Percentiles rank a stretch among this genome's conserved stretches.
Evolutionary conservation across 2,329 filamentous ascomycete species (phyloP).

Genomic region (Colletotrichum tamarilloi): DNA sequence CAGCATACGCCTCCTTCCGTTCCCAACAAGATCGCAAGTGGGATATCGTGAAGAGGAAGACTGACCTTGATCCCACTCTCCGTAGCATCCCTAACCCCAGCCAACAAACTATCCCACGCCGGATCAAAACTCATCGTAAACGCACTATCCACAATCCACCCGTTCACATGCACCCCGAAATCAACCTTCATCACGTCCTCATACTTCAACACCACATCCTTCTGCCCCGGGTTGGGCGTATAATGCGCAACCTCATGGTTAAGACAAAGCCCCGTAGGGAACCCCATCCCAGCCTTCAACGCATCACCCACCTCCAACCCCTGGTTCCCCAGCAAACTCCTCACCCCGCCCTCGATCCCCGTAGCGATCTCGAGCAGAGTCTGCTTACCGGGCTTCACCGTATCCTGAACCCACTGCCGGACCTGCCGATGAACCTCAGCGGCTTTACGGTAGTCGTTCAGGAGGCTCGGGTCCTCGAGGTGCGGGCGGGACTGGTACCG

Average conservation of each 20-base stretch:
- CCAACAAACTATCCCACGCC: conserved; percentile 79
- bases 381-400: conserved; percentile 80
- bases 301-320: conserved; percentile 84
- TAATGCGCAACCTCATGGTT: conserved; percentile 91
- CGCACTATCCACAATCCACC: conserved; percentile 83
- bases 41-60: too few relatives aligned
- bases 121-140: conserved; percentile 83
- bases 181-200: conserved; percentile 87
- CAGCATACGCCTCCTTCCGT: accelerated
- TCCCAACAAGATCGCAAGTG: too few relatives aligned
- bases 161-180: conserved; percentile 84
- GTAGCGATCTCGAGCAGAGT: conserved; percentile 84
- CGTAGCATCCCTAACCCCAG: conserved; percentile 79
- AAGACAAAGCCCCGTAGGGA: conserved; percentile 85
- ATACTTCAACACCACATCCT: conserved; percentile 73
- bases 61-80: conserved; percentile 87
- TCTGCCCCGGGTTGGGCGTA: conserved; percentile 88
- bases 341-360: conserved; percentile 86
- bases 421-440: conserved; percentile 93
- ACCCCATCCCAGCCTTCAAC: conserved; percentile 84
- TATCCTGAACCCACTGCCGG: conserved; percentile 83
- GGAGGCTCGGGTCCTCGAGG: conserved; percentile 66
- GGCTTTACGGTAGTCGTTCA: conserved; percentile 83
- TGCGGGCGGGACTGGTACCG: conserved; percentile 39
- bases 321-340: conserved; percentile 79